Evolutionary conservation across 2,329 filamentous ascomycete genomes (phyloP), one percentile per base, ranked within the genome.

Genomic region (Penicillium sp.): DNA sequence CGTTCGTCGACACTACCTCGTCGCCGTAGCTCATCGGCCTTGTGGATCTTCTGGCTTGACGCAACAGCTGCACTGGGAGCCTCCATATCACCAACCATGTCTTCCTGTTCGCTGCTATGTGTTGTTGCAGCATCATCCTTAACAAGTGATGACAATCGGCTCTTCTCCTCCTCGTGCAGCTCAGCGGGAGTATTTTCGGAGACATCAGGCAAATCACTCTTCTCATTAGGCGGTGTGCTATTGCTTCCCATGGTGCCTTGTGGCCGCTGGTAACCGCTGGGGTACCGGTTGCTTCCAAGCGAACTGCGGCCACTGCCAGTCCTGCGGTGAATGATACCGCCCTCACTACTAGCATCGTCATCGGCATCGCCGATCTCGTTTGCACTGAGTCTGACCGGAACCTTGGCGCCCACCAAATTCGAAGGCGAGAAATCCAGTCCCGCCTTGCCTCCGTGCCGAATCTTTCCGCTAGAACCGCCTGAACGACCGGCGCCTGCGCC

Each of bases 281-380:
- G 77, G 63, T 71, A 77, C 59, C 72, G 77, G 66, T 79, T 72
- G 63, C 77, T 79, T 48, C 79, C 79, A 16, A 85, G 70, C 45
- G 83, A 86, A 68, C 83, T 86, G 59, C 84, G 78, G 13, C 84
- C 83, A 59, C 83, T 86, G 46, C 83, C 83, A 3, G 79, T 82
- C 51, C 84, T 78, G 50, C 79, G 79, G 65, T 86, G 83, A 58
- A 75, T 63, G 46, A 68, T 68, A 19, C 69, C 69, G 48, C 63
- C 62, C 10, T 72, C 70, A 9, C 71, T 72, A 61, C 72, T 77
- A 63, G 75, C 72, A 43, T 89, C 87, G 48, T 88, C 91, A 66
- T 93, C 91, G 63, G 88, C 92, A 63, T 90, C 91, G 68, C 96
- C 92, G 14, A 98, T 90, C 74, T 99, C 95, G 50, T 90, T 96